phyloP scores from a whole-genome alignment of 257 asterid species.

The Solanum gandarillasii region DNA sequence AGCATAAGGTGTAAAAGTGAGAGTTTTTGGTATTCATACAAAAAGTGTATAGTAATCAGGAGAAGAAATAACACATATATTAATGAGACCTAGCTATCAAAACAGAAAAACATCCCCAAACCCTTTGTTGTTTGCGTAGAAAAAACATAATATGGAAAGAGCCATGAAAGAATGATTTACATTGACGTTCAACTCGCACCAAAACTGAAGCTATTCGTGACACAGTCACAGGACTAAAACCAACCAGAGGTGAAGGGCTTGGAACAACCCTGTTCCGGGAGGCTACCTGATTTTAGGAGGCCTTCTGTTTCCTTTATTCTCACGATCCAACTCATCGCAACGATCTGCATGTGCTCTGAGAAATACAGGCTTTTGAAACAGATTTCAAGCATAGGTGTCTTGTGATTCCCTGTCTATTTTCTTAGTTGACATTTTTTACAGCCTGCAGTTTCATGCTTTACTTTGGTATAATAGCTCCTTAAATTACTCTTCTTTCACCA shows the following conservation, averaged over 20 bases:
- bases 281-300: not conserved
- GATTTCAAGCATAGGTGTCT: no score
- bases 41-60: not conserved
- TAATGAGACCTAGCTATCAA: not conserved
- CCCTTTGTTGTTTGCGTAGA: not conserved
- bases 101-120: not conserved
- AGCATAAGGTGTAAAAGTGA: not conserved
- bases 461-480: not conserved
- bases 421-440: no score
- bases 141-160: not conserved
- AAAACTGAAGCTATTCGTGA: not conserved
- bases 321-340: no score
- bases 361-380: no score
- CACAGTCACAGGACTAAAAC: not conserved
- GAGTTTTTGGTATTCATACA: not conserved
- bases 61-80: no score
- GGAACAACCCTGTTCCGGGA: not conserved
- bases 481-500: slow-evolving; percentile 25
- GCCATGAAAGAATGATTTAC: not conserved
- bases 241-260: not conserved
- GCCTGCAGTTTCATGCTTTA: not conserved
- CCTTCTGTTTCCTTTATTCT: no score
- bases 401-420: no score
- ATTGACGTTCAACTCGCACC: not conserved
- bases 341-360: no score